Percentiles rank a stretch among this genome's conserved stretches.
These are phyloP conservation scores for Candida coleopterorum DNA, from an alignment of 805 yeast genomes.

Conservation along the genomic window DNA sequence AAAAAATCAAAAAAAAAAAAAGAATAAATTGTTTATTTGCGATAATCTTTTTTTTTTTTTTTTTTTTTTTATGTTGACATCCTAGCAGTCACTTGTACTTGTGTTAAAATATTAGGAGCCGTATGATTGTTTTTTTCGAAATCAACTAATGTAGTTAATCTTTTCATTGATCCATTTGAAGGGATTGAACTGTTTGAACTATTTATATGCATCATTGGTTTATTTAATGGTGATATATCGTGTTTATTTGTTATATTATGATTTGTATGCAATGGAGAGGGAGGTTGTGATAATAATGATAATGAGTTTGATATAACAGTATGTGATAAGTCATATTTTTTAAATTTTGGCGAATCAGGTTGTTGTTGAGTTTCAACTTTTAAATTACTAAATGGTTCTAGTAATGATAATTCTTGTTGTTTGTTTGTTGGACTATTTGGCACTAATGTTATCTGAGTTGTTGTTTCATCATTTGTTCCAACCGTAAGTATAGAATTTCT, in stretches of 20 bases:
- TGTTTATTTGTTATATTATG: constrained; percentile 14
- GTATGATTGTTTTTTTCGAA: constrained; percentile 22
- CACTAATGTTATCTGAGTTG: constrained; percentile 3
- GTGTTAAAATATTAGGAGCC: constrained; percentile 37
- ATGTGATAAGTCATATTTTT: constrained; percentile 18
- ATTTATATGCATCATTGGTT: constrained; percentile 13
- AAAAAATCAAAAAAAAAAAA: too few species aligned
- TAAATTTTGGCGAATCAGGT: constrained; percentile 4
- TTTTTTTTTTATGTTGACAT: constrained; percentile 14
- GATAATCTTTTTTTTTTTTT: neutral
- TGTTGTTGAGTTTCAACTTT: constrained; percentile 3
- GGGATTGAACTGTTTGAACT: constrained; percentile 15
- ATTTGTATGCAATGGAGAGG: constrained; percentile 18
- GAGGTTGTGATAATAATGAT: constrained; percentile 10
- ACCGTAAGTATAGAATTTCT: constrained; percentile 5
- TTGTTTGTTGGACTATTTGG: neutral
- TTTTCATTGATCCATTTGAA: constrained; percentile 22
- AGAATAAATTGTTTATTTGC: neutral
- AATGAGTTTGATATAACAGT: constrained; percentile 13
- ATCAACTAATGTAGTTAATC: constrained; percentile 31
- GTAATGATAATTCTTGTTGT: constrained; percentile 4
- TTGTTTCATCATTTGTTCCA: constrained; percentile 3
- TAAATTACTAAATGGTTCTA: constrained; percentile 9
- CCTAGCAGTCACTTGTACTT: constrained; percentile 39
- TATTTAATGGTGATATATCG: constrained; percentile 11